Evolutionary conservation across 805 yeast genomes (phyloP), one percentile per base, ranked within the genome.

Genomic region (Saccharomyces eubayanus): DNA sequence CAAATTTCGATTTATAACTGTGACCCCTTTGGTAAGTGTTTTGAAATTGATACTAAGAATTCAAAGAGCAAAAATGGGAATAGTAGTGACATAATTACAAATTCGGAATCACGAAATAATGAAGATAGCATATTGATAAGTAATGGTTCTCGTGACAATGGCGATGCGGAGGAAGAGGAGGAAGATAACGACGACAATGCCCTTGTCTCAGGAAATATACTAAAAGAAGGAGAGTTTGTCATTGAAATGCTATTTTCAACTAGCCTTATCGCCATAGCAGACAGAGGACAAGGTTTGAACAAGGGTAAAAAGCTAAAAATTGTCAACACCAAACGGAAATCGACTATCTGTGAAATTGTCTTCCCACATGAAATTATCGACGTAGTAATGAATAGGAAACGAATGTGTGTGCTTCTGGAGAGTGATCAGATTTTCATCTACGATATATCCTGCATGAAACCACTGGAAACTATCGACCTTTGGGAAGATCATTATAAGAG

Each of bases 201-300:
- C 24, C 43, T 36, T 10, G 43, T 36, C n/a, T 10, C 40, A 16
- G 43, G 43, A 16, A 36, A 36, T 36, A 36, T 36, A 36, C 48
- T 4, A 75, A 81, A 5, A 75, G 80, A 55, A 29, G 56, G 49
- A n/a, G 55, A 57, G 28, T 57, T 64, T 28, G 77, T 87, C 1
- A 83, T 89, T 10, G 96, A 90, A 66, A 91, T 94, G 97, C 78
- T 92, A 28, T 92, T 90, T 64, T 78, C 90, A 46, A 89, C 98
- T 0, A 86, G 96, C 5, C 75, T 92, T 41, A 80, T 94, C 27
- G 97, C 96, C 0, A 73, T 89, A 6, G 96, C 89, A 2, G 92
- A 90, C 6, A 72, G 81, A 50, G 88, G 84, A 53, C 85, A 80
- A 57, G 83, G 87, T 5, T 62, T 77, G 1, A 76, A 83, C 16